phyloP scores from a whole-genome alignment of 2,329 filamentous ascomycete genomes.

The Colletotrichum sp. region DNA sequence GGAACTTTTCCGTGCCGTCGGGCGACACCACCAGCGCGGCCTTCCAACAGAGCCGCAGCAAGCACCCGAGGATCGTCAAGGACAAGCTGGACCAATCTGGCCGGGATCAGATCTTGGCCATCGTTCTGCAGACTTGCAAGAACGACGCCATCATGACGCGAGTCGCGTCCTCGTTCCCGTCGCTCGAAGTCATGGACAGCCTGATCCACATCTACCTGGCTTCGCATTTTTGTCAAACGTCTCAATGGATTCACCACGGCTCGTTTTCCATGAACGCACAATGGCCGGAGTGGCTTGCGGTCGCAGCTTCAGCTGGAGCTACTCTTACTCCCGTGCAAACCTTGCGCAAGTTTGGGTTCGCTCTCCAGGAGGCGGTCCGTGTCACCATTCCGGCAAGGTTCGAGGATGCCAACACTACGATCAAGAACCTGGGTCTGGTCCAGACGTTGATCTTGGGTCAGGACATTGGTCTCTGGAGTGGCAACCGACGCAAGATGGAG shows the following conservation, averaged over 20 bases:
- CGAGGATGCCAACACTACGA: slow-evolving; percentile 51
- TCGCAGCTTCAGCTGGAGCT: slow-evolving; percentile 65
- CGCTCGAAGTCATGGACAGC: slow-evolving; percentile 62
- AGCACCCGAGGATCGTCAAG: slow-evolving; percentile 41
- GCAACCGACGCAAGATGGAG: slow-evolving; percentile 60
- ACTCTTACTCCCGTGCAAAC: slow-evolving; percentile 60
- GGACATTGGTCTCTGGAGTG: slow-evolving; percentile 58
- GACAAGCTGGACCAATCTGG: slow-evolving; percentile 50
- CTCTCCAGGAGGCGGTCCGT: slow-evolving; percentile 56
- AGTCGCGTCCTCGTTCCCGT: slow-evolving; percentile 66
- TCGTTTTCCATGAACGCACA: slow-evolving; percentile 60
- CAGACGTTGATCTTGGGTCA: slow-evolving; percentile 53
- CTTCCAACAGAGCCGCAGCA: slow-evolving; percentile 41
- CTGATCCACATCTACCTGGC: slow-evolving; percentile 65
- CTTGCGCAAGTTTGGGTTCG: slow-evolving; percentile 64
- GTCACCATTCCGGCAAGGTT: slow-evolving; percentile 37
- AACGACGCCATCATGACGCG: slow-evolving; percentile 51
- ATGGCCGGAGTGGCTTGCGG: slow-evolving; percentile 62
- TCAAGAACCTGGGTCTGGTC: slow-evolving; percentile 51
- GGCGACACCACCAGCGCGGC: slow-evolving; percentile 40
- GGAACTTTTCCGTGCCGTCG: slow-evolving; percentile 47
- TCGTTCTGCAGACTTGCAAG: slow-evolving; percentile 65
- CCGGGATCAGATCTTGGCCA: slow-evolving; percentile 66
- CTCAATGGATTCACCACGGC: slow-evolving; percentile 65
- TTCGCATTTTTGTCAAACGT: slow-evolving; percentile 59